phyloP scores from a whole-genome alignment of 2,329 filamentous ascomycete species.

The Chaetomiaceae sp. region DNA sequence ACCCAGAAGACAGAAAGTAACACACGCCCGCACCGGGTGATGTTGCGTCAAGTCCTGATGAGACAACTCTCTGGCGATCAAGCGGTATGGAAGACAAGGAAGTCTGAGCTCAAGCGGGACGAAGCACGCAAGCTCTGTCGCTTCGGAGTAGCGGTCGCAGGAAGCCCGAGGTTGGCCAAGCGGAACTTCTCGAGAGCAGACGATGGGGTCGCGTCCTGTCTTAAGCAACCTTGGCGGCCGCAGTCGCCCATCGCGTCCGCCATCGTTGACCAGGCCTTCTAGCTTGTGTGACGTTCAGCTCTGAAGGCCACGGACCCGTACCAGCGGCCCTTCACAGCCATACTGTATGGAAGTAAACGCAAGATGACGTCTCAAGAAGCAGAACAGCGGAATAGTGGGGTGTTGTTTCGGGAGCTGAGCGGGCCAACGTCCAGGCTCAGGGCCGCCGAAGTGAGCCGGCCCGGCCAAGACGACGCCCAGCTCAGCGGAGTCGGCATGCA shows the following conservation, averaged over 20 bases:
- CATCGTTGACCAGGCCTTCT: not conserved
- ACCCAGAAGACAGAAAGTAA: not conserved
- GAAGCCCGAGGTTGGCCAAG: not conserved
- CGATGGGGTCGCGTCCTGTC: slow-evolving; percentile 5
- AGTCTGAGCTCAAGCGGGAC: not conserved
- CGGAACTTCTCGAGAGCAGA: not conserved
- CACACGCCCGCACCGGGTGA: no score
- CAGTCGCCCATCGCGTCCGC: not conserved
- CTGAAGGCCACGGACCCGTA: slow-evolving; percentile 9
- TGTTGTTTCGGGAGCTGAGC: slow-evolving; percentile 3
- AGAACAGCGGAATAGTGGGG: not conserved
- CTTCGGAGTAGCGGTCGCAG: not conserved
- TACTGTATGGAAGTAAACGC: not conserved
- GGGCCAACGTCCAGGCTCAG: slow-evolving; percentile 5
- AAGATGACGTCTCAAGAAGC: no score
- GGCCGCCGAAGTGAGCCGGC: not conserved
- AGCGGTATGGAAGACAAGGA: not conserved
- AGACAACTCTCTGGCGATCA: slow-evolving; percentile 1
- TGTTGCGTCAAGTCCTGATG: no score
- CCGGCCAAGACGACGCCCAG: not conserved
- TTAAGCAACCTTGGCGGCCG: slow-evolving; percentile 8
- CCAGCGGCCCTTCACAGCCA: slow-evolving; percentile 1
- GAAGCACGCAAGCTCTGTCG: not conserved
- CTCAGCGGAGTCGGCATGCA: no score
- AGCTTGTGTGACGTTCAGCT: not conserved